These are phyloP conservation scores for Rhodotorula diobovata DNA, from an alignment of 768 basidiomycete species.

Conservation along the genomic window DNA sequence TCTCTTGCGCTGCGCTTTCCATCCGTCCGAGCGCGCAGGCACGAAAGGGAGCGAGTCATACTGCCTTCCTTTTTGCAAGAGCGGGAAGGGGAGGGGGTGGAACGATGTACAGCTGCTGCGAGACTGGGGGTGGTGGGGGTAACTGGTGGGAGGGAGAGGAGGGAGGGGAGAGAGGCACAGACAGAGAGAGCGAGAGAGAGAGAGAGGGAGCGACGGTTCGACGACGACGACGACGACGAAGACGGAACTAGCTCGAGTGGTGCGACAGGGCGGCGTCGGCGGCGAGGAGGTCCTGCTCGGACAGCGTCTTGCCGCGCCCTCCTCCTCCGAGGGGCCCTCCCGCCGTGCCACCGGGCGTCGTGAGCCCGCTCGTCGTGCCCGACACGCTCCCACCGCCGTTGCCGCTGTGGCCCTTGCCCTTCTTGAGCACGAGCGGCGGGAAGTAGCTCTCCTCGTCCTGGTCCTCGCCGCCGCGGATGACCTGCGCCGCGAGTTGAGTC, in stretches of 20 bases:
- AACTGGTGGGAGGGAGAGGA: too few species aligned
- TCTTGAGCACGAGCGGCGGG: conserved; percentile 56
- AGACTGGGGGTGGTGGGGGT: too few species aligned
- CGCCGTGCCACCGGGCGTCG: conserved; percentile 54
- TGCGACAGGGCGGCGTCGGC: conserved; percentile 75
- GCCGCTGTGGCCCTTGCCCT: too few species aligned
- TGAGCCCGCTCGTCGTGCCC: conserved; percentile 25
- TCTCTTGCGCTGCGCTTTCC: too few species aligned
- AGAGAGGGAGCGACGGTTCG: neutral
- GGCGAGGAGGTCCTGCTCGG: conserved; percentile 76
- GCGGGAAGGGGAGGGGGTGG: too few species aligned
- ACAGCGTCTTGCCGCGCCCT: conserved; percentile 57
- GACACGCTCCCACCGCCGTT: conserved; percentile 67
- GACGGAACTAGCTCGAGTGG: conserved; percentile 12
- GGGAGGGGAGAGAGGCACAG: too few species aligned
- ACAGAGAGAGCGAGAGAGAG: neutral
- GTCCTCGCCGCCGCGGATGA: conserved; percentile 46
- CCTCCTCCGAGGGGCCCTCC: too few species aligned
- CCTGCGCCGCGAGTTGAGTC: too few species aligned
- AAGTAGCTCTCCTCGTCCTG: conserved; percentile 87
- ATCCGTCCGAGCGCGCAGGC: too few species aligned
- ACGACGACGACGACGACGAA: neutral
- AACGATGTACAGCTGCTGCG: too few species aligned
- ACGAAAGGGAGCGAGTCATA: too few species aligned
- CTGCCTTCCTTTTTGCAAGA: too few species aligned